These are phyloP conservation scores for Blumeria graminis DNA, from an alignment of 2,329 filamentous ascomycete species.

Conservation along the genomic window DNA sequence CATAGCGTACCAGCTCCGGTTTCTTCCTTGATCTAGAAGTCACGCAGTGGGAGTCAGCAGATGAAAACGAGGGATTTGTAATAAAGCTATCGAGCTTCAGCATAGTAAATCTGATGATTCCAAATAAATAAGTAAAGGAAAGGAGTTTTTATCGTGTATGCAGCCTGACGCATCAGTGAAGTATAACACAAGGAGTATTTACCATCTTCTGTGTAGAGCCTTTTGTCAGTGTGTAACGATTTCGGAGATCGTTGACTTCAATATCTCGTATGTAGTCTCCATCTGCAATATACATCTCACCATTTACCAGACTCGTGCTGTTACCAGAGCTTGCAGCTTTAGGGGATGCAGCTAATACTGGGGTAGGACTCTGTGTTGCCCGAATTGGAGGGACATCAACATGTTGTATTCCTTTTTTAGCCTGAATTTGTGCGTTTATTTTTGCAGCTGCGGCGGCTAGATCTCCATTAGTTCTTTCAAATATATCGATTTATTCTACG, in stretches of 20 bases:
- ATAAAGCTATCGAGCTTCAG: conserved; percentile 36
- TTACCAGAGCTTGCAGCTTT: conserved; percentile 9
- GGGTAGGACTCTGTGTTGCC: conserved; percentile 16
- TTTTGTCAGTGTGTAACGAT: conserved; percentile 92
- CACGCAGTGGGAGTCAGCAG: conserved; percentile 80
- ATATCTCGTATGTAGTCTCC: conserved; percentile 98
- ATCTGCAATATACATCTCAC: conserved; percentile 82
- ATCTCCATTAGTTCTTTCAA: conserved; percentile 7
- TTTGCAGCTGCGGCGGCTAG: conserved; percentile 68
- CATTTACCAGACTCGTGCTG: conserved; percentile 36
- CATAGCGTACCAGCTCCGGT: conserved; percentile 89
- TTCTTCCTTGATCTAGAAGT: conserved; percentile 96
- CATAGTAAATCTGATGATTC: conserved; percentile 42
- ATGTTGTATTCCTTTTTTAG: conserved; percentile 74
- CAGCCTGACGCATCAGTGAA: conserved; percentile 37
- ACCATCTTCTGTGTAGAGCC: conserved; percentile 98
- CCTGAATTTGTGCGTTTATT: conserved; percentile 64
- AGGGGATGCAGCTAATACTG: conserved; percentile 12
- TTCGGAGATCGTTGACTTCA: conserved; percentile 92
- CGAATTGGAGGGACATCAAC: conserved; percentile 67
- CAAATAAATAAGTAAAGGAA: conserved; percentile 20
- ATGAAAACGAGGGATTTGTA: conserved; percentile 49
- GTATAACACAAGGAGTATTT: conserved; percentile 51
- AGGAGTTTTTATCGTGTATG: conserved; percentile 16
- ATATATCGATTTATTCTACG: background rate